phyloP scores from a whole-genome alignment of 2,329 filamentous ascomycete species.

The Pochonia chlamydosporia region DNA sequence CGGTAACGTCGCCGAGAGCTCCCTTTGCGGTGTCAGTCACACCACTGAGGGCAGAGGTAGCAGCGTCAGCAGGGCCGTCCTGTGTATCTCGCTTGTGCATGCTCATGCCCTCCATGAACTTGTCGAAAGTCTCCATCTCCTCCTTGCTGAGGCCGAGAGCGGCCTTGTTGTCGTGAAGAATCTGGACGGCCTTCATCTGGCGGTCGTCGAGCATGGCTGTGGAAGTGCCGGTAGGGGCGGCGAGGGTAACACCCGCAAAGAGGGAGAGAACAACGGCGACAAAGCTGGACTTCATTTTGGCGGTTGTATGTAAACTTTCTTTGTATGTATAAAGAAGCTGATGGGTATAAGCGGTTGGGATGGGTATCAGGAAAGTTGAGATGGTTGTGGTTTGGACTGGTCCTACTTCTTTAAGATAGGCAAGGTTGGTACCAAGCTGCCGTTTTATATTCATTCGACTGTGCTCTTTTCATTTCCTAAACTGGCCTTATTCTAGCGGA shows the following conservation, averaged over 20 bases:
- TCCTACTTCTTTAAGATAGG: neutral
- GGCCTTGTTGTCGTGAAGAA: conserved; percentile 4
- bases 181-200: conserved; percentile 5
- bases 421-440: neutral
- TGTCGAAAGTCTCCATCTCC: conserved; percentile 5
- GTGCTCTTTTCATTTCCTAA: neutral
- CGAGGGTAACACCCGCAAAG: conserved; percentile 6
- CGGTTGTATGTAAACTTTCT: neutral
- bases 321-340: neutral
- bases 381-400: neutral
- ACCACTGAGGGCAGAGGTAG: neutral
- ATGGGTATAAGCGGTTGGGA: neutral
- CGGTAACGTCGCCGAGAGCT: neutral
- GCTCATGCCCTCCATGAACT: conserved; percentile 4
- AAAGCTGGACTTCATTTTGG: conserved; percentile 8
- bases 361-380: neutral
- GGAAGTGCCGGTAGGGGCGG: neutral
- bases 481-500: too few relatives aligned
- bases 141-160: conserved; percentile 3
- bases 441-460: neutral
- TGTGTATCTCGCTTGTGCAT: neutral
- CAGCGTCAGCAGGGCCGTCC: neutral
- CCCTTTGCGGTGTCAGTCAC: neutral
- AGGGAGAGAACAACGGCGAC: conserved; percentile 2
- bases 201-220: neutral